phyloP scores from a whole-genome alignment of 1,284 basidiomycete genomes.

The Phaffia rhodozyma region DNA sequence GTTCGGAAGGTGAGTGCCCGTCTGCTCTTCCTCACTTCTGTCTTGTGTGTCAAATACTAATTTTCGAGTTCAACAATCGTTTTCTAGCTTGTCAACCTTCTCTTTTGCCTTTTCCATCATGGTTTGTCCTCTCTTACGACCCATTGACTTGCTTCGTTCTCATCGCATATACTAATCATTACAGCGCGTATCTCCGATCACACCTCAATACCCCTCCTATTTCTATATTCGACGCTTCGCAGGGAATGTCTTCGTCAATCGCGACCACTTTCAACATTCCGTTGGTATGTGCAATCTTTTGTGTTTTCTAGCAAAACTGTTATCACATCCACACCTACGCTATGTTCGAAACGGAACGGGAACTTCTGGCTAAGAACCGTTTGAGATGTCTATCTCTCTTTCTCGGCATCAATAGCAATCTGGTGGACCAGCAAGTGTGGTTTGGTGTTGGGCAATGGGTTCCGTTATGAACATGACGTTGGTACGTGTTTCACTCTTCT shows the following conservation, averaged over 20 bases:
- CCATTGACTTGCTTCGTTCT: background rate
- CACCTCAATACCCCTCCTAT: conserved; percentile 20
- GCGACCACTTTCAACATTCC: conserved; percentile 32
- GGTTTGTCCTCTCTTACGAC: background rate
- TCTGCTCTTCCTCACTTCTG: background rate
- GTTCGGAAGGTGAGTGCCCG: conserved; percentile 11
- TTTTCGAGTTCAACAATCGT: too few species aligned
- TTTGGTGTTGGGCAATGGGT: conserved; percentile 31
- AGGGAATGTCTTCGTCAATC: conserved; percentile 26
- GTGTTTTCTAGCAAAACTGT: too few species aligned
- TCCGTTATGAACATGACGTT: conserved; percentile 18
- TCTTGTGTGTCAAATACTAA: background rate
- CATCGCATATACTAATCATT: background rate
- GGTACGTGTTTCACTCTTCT: too few species aligned
- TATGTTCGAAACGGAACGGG: conserved; percentile 16
- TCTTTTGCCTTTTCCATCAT: conserved; percentile 25
- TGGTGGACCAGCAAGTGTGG: background rate
- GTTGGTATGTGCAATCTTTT: conserved; percentile 8
- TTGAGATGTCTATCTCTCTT: conserved; percentile 22
- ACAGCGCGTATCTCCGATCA: background rate
- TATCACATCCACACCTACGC: background rate
- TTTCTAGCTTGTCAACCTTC: conserved; percentile 27
- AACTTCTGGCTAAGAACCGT: conserved; percentile 20
- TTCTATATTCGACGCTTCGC: conserved; percentile 24
- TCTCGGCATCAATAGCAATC: background rate